Percentiles rank a stretch among this genome's conserved stretches.
Evolutionary conservation across 371 early-diverging fungal genomes (phyloP).

Genomic region (Rhizopus stolonifer): DNA sequence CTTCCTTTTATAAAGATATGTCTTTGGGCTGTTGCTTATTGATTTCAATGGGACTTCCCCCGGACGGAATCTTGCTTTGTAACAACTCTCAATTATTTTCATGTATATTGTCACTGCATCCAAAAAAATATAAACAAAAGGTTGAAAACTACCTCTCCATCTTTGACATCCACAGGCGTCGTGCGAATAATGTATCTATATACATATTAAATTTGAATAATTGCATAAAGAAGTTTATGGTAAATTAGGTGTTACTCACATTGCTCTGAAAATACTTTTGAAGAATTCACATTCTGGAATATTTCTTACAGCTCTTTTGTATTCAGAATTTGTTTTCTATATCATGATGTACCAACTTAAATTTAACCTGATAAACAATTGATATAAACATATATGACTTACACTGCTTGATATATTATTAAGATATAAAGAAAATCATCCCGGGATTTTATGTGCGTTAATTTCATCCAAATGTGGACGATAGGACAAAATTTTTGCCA

Average conservation of each 20-base stretch:
- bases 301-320: conserved; percentile 13
- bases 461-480: too few relatives aligned
- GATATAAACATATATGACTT: conserved; percentile 15
- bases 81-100: conserved; percentile 9
- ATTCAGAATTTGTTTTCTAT: conserved; percentile 15
- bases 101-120: conserved; percentile 10
- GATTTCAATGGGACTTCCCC: conserved; percentile 5
- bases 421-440: conserved; percentile 6
- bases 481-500: too few relatives aligned
- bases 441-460: conserved; percentile 4
- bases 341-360: conserved; percentile 13
- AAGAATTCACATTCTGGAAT: conserved; percentile 15
- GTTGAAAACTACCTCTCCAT: conserved; percentile 17
- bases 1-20: conserved; percentile 16
- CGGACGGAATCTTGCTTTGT: conserved; percentile 8
- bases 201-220: conserved; percentile 18
- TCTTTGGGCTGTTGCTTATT: conserved; percentile 10
- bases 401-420: conserved; percentile 11
- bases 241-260: conserved; percentile 15
- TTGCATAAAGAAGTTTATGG: conserved; percentile 12
- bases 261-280: conserved; percentile 13
- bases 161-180: conserved; percentile 13
- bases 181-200: conserved; percentile 15
- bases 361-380: conserved; percentile 10
- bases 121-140: conserved; percentile 17